These are phyloP conservation scores for Capillidium heterosporum DNA, from an alignment of 371 early-diverging fungal species.

Conservation along the genomic window DNA sequence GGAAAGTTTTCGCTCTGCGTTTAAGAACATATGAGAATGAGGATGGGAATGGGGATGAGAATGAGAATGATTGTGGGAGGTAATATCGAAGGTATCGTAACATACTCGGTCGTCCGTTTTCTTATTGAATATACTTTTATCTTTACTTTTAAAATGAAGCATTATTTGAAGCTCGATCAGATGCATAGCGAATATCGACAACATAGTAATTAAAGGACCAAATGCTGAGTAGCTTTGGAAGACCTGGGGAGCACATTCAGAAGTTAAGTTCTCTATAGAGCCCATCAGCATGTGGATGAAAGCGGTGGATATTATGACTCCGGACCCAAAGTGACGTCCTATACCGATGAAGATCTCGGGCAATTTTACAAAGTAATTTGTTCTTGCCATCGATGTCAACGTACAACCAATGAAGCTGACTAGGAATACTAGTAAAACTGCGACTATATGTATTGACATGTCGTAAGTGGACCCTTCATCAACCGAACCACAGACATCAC, in stretches of 20 bases:
- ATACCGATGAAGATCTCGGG: constrained; percentile 4
- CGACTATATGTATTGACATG: constrained; percentile 31
- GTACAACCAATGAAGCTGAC: constrained; percentile 14
- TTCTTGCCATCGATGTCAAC: neutral
- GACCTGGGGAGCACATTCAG: constrained; percentile 19
- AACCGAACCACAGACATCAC: constrained; percentile 9
- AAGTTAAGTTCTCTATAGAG: constrained; percentile 17
- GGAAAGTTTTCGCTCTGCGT: constrained; percentile 5
- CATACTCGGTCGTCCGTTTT: neutral
- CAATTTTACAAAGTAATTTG: neutral
- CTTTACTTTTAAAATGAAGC: constrained; percentile 8
- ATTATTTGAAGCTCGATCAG: constrained; percentile 12
- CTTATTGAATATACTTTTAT: constrained; percentile 8
- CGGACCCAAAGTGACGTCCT: constrained; percentile 48
- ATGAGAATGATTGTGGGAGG: too few relatives aligned
- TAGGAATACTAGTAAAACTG: constrained; percentile 30
- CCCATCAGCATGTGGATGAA: constrained; percentile 45
- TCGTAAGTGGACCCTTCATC: constrained; percentile 15
- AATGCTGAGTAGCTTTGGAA: constrained; percentile 22
- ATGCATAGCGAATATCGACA: constrained; percentile 20
- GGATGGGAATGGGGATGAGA: too few relatives aligned
- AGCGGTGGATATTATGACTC: constrained; percentile 59
- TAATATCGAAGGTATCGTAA: too few relatives aligned
- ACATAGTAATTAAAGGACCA: constrained; percentile 28
- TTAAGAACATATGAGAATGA: too few relatives aligned